Evolutionary conservation across 805 yeast species (phyloP).

Genomic region (Nematodospora valgi): DNA sequence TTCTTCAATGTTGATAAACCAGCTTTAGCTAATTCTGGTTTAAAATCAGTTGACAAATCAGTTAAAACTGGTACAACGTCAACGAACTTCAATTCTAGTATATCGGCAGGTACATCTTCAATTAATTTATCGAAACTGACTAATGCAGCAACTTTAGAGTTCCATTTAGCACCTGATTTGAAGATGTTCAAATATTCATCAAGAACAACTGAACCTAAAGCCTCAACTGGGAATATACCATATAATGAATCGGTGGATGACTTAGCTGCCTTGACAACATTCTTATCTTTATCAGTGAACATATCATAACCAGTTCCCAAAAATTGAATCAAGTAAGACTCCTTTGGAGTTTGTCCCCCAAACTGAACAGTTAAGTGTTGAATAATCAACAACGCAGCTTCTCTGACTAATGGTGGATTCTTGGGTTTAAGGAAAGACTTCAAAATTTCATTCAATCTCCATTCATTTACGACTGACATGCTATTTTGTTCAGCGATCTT

Average conservation of each 20-base stretch:
- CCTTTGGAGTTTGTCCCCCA: conserved; percentile 68
- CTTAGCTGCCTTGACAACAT: conserved; percentile 84
- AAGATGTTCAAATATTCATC: conserved; percentile 61
- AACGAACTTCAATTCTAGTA: conserved; percentile 77
- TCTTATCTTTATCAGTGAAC: conserved; percentile 81
- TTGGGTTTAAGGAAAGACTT: conserved; percentile 70
- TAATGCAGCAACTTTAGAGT: conserved; percentile 78
- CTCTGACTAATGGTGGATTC: conserved; percentile 71
- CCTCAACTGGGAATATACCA: conserved; percentile 72
- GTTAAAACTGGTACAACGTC: conserved; percentile 80
- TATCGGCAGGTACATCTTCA: conserved; percentile 79
- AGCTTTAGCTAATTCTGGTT: conserved; percentile 88
- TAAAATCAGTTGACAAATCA: conserved; percentile 90
- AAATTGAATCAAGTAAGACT: conserved; percentile 66
- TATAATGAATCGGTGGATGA: conserved; percentile 67
- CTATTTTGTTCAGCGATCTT: conserved; percentile 42
- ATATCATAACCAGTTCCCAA: conserved; percentile 66
- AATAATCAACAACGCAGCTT: conserved; percentile 65
- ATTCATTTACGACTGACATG: conserved; percentile 47
- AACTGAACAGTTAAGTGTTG: conserved; percentile 56
- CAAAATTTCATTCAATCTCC: conserved; percentile 63
- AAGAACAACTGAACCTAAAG: conserved; percentile 67
- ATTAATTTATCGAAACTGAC: conserved; percentile 68
- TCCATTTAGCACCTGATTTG: conserved; percentile 88
- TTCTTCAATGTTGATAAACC: conserved; percentile 69